phyloP scores from a whole-genome alignment of 1,284 basidiomycete genomes.

The Ceratobasidium theobromae region DNA sequence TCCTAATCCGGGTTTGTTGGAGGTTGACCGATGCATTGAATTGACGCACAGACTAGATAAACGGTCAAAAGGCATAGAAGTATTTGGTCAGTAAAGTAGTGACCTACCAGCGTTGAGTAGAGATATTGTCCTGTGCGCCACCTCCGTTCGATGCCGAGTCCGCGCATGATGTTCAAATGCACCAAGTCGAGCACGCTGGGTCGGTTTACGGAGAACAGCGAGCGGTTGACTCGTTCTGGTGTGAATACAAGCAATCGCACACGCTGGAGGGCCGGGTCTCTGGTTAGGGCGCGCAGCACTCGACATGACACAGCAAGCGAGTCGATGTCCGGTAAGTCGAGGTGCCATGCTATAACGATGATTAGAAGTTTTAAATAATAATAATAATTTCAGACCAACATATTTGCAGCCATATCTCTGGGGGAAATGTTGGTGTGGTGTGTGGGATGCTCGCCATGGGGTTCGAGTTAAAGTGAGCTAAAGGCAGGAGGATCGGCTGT shows the following conservation, averaged over 20 bases:
- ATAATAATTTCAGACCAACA: background rate
- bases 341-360: slow-evolving; percentile 1
- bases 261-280: slow-evolving; percentile 13
- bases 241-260: slow-evolving; percentile 12
- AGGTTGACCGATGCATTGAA: slow-evolving; percentile 18
- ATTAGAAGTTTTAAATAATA: background rate
- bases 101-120: slow-evolving; percentile 12
- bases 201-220: slow-evolving; percentile 10
- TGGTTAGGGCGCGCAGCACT: background rate
- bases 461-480: background rate
- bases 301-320: background rate
- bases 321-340: slow-evolving; percentile 10
- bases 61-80: background rate
- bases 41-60: slow-evolving; percentile 1
- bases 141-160: slow-evolving; percentile 6
- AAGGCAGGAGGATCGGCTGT: background rate
- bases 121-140: slow-evolving; percentile 5
- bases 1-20: slow-evolving; percentile 13
- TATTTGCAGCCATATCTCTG: slow-evolving; percentile 27
- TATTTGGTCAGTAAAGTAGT: background rate
- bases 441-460: background rate
- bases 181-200: slow-evolving; percentile 2
- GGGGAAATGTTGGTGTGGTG: slow-evolving; percentile 13
- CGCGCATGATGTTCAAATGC: slow-evolving; percentile 10
- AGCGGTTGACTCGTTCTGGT: slow-evolving; percentile 7